phyloP scores from a whole-genome alignment of 129 eudicot genomes.

The Heracleum sosnowskyi region DNA sequence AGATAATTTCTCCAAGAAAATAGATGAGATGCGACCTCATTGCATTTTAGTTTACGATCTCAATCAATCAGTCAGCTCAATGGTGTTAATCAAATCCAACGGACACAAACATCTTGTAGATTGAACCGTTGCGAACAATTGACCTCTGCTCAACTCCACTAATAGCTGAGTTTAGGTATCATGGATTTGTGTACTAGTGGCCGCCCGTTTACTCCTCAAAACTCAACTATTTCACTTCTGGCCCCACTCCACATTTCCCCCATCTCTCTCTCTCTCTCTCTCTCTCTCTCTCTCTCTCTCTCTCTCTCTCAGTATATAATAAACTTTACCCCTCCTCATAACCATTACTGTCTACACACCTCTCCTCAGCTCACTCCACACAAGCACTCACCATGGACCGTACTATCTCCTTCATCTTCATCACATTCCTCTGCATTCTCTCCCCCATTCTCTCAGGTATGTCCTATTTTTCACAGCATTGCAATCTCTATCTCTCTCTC shows the following conservation, averaged over 20 bases:
- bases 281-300: neutral
- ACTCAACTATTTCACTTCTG: neutral
- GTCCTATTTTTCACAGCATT: neutral
- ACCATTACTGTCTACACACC: neutral
- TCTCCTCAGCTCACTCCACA: neutral
- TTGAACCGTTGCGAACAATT: neutral
- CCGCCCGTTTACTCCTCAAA: neutral
- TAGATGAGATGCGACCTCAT: neutral
- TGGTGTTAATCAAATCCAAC: neutral
- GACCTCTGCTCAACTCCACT: neutral
- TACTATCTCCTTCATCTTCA: constrained; percentile 2
- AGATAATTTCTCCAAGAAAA: no score
- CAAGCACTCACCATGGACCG: constrained; percentile 22
- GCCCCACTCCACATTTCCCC: neutral
- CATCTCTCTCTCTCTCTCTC: neutral
- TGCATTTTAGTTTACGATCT: no score
- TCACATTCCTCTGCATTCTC: constrained; percentile 26
- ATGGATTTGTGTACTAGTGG: neutral
- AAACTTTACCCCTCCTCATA: neutral
- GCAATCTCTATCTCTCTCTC: neutral
- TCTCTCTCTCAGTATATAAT: neutral
- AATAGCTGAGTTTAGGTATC: neutral
- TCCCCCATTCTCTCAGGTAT: constrained; percentile 15
- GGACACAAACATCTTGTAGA: neutral
- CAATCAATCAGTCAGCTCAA: neutral